Percentiles rank a stretch among this genome's conserved stretches.
Evolutionary conservation across 441 rosid genomes (phyloP).

Genomic region (Populus hybrid): DNA sequence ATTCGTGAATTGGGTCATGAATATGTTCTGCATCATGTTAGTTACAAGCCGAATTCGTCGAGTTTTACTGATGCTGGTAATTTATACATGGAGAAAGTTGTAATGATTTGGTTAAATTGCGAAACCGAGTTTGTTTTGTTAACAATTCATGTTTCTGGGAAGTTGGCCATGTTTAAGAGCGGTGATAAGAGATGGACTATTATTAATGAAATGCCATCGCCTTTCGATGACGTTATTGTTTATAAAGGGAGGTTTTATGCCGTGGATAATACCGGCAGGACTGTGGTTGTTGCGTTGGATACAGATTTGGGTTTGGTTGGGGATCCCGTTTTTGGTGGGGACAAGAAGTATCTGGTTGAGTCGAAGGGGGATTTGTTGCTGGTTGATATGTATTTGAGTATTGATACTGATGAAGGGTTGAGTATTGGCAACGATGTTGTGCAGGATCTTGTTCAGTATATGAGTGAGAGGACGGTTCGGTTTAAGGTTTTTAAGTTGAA

Average conservation of each 20-base stretch:
- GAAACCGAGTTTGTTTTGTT: constrained; percentile 54
- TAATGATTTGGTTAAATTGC: constrained; percentile 36
- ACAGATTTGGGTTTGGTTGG: constrained; percentile 34
- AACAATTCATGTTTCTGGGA: constrained; percentile 82
- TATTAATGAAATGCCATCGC: constrained; percentile 69
- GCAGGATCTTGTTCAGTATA: constrained; percentile 35
- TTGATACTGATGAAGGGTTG: constrained; percentile 43
- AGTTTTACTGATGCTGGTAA: constrained; percentile 28
- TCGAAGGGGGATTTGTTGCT: constrained; percentile 65
- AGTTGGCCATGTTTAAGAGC: constrained; percentile 63
- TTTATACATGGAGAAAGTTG: constrained; percentile 80
- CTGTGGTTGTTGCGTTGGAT: constrained; percentile 50
- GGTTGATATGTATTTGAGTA: constrained; percentile 75
- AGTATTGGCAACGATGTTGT: constrained; percentile 28
- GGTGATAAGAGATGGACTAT: constrained; percentile 65
- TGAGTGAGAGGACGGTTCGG: constrained; percentile 68
- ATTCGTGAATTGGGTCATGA: constrained; percentile 63
- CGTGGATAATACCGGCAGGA: constrained; percentile 71
- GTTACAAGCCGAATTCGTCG: constrained; percentile 19
- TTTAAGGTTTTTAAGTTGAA: constrained; percentile 67
- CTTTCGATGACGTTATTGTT: constrained; percentile 78
- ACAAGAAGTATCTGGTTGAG: constrained; percentile 84
- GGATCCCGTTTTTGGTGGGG: constrained; percentile 72
- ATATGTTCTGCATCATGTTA: constrained; percentile 56
- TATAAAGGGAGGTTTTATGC: constrained; percentile 58